Conservation (phyloP, 805 yeast species). For the Candida oleophila region DNA sequence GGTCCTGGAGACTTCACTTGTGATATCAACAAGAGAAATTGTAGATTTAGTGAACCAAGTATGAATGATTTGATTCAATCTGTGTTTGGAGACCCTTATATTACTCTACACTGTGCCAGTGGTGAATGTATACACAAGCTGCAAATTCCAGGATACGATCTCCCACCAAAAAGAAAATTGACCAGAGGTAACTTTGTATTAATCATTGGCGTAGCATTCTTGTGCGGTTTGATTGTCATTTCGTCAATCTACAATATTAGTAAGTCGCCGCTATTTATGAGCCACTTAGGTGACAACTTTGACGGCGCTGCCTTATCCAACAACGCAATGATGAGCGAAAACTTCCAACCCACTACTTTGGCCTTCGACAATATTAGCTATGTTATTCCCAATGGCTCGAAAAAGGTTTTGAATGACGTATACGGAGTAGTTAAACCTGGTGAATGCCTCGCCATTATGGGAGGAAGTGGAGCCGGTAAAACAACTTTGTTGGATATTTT, state of each 20-base stretch:
- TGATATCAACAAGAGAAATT: conserved; percentile 57
- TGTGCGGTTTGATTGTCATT: conserved; percentile 41
- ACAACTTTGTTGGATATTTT: conserved; percentile 89
- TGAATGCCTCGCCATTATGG: conserved; percentile 93
- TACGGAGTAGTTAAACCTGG: conserved; percentile 84
- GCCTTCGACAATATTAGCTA: conserved; percentile 76
- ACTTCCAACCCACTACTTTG: conserved; percentile 66
- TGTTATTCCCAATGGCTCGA: conserved; percentile 42
- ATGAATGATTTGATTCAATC: conserved; percentile 89
- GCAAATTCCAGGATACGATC: conserved; percentile 86
- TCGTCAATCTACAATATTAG: conserved; percentile 49
- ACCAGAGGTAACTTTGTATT: conserved; percentile 47
- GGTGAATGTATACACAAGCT: conserved; percentile 93
- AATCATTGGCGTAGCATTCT: conserved; percentile 42
- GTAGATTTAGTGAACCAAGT: conserved; percentile 89
- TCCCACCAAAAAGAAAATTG: conserved; percentile 54
- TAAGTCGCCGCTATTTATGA: conserved; percentile 60
- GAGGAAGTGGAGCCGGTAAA: conserved; percentile 98
- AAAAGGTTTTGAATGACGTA: conserved; percentile 56
- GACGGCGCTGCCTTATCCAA: conserved; percentile 26
- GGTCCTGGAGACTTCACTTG: conserved; percentile 96
- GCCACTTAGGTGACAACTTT: conserved; percentile 26
- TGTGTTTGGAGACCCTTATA: conserved; percentile 93
- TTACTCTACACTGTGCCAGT: conserved; percentile 74
- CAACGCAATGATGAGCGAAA: conserved; percentile 44